Conservation (phyloP, 2,329 filamentous ascomycete species). For the Alternaria alternata region DNA sequence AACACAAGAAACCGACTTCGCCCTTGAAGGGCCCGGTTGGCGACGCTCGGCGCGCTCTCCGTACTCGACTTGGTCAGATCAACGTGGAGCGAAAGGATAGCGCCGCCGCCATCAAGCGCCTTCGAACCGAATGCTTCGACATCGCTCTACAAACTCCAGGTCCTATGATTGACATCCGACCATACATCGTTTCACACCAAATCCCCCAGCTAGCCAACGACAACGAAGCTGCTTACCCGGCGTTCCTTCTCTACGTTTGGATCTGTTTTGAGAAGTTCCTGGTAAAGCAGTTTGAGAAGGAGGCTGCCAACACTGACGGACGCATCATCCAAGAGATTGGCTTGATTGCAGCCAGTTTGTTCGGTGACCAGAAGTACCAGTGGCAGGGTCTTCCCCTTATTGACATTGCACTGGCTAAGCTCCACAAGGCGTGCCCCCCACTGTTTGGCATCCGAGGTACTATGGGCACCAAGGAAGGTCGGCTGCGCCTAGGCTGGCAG, state of each 20-base stretch:
- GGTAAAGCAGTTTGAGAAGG: constrained; percentile 65
- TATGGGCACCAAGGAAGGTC: constrained; percentile 67
- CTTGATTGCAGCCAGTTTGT: constrained; percentile 77
- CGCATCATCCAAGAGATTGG: constrained; percentile 76
- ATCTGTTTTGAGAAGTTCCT: constrained; percentile 79
- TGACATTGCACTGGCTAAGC: constrained; percentile 88
- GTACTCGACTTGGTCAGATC: constrained; percentile 46
- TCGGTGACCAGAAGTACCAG: constrained; percentile 72
- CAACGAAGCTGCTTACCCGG: constrained; percentile 53
- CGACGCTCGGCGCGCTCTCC: constrained; percentile 44
- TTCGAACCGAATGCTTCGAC: constrained; percentile 43
- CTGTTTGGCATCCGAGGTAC: constrained; percentile 83
- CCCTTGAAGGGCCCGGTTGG: constrained; percentile 42
- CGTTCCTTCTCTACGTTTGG: constrained; percentile 70
- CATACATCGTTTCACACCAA: constrained; percentile 46
- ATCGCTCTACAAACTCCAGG: constrained; percentile 33
- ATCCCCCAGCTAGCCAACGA: constrained; percentile 39
- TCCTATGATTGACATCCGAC: constrained; percentile 47
- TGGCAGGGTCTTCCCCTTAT: constrained; percentile 74
- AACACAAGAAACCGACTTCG: constrained; percentile 32
- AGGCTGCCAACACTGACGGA: constrained; percentile 50
- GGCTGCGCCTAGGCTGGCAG: constrained; percentile 43
- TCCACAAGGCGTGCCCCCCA: constrained; percentile 79
- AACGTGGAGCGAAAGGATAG: constrained; percentile 40
- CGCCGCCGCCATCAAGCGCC: constrained; percentile 33